Percentiles rank a stretch among this genome's conserved stretches.
Evolutionary conservation across 495 filamentous ascomycete species (phyloP).

Genomic region (Usnea hakonensis): DNA sequence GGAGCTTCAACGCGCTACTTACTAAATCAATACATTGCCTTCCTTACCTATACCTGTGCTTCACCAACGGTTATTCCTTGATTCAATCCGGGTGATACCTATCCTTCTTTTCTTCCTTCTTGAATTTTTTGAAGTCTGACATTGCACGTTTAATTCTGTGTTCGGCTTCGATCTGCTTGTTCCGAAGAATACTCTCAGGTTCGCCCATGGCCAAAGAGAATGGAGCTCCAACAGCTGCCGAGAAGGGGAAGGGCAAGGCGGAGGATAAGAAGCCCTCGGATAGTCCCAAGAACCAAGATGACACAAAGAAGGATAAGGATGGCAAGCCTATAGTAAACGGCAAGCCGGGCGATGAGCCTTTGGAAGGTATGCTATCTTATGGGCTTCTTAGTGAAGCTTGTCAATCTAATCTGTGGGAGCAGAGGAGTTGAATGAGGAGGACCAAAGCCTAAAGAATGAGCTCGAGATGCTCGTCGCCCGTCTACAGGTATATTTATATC

Average conservation of each 20-base stretch:
- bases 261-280: slow-evolving; percentile 52
- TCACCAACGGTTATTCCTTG: neutral
- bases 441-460: slow-evolving; percentile 95
- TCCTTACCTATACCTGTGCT: neutral
- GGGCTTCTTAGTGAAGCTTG: neutral
- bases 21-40: neutral
- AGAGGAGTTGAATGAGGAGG: slow-evolving; percentile 95
- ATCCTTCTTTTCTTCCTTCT: neutral
- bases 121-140: neutral
- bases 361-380: slow-evolving; percentile 43
- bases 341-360: slow-evolving; percentile 60
- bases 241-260: slow-evolving; percentile 95
- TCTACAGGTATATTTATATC: slow-evolving; percentile 56
- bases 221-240: slow-evolving; percentile 70
- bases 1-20: slow-evolving; percentile 4
- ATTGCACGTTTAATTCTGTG: neutral
- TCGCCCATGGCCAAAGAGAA: slow-evolving; percentile 79
- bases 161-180: neutral
- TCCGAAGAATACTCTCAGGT: neutral
- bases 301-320: slow-evolving; percentile 58
- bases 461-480: slow-evolving; percentile 97
- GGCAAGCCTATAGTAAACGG: slow-evolving; percentile 62
- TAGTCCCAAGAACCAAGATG: slow-evolving; percentile 55
- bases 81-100: neutral
- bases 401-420: slow-evolving; percentile 21